Conservation (phyloP, 2,329 filamentous ascomycete genomes). For the Aschersonia sp. region DNA sequence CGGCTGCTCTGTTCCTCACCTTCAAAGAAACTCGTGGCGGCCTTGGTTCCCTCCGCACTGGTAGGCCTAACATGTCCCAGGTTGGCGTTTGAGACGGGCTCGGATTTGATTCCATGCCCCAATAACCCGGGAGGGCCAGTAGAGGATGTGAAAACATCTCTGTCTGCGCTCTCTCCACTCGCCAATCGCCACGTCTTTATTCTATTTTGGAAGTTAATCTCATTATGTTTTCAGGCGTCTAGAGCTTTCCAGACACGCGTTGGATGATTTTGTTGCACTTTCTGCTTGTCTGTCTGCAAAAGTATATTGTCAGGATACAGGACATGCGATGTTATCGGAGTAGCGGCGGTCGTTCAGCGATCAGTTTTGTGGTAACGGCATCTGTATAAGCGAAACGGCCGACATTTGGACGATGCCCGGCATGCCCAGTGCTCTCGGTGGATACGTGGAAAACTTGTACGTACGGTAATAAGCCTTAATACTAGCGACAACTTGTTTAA, state of each 20-base stretch:
- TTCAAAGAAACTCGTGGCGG: constrained; percentile 35
- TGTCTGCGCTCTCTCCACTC: background rate
- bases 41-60: constrained; percentile 24
- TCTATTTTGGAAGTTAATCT: constrained; percentile 1
- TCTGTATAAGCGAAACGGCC: too few species aligned
- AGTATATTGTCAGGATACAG: too few species aligned
- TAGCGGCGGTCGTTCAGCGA: too few species aligned
- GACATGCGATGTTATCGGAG: too few species aligned
- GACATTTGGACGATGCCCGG: too few species aligned
- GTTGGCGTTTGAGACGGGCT: constrained; percentile 27
- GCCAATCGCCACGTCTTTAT: background rate
- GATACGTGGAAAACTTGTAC: too few species aligned
- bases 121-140: background rate
- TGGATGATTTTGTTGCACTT: background rate
- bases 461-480: background rate
- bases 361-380: too few species aligned
- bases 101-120: background rate
- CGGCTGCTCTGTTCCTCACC: constrained; percentile 39
- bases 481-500: background rate
- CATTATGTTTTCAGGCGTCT: constrained; percentile 2
- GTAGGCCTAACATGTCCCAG: constrained; percentile 41
- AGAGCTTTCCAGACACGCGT: background rate
- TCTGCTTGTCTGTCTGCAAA: too few species aligned
- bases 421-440: too few species aligned
- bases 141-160: background rate